Percentiles rank a stretch among this genome's conserved stretches.
Conservation (phyloP, 2,329 filamentous ascomycete species). For the Cercospora nicotianae region DNA sequence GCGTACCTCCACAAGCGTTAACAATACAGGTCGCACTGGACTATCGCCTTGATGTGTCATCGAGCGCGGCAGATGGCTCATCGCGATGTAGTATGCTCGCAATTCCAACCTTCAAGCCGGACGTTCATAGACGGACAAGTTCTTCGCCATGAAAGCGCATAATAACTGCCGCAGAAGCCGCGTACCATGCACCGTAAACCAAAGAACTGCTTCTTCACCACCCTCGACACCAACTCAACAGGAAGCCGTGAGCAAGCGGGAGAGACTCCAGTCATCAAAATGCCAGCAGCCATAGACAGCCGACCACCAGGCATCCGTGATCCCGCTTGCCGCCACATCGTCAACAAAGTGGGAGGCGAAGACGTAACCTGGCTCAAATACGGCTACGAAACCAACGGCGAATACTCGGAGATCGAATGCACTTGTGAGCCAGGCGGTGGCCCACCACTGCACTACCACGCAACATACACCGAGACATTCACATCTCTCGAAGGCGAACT, state of each 20-base stretch:
- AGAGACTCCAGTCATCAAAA: neutral
- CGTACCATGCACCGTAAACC: neutral
- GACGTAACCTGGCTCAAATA: neutral
- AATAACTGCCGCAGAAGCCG: neutral
- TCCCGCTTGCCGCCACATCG: neutral
- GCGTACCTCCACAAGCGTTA: neutral
- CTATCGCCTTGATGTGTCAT: neutral
- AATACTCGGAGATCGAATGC: neutral
- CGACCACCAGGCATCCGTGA: neutral
- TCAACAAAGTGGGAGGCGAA: neutral
- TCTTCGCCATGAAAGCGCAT: neutral
- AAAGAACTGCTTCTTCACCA: neutral
- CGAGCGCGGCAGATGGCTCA: neutral
- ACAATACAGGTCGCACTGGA: neutral
- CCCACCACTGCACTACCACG: neutral
- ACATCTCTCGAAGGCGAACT: neutral
- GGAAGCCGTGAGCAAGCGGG: neutral
- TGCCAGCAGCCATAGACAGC: neutral
- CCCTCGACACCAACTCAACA: neutral
- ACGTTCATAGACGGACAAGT: neutral
- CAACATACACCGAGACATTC: neutral
- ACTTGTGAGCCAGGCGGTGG: neutral
- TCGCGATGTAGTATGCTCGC: neutral
- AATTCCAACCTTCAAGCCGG: neutral
- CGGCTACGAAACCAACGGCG: neutral